Evolutionary conservation across 371 early-diverging fungal species (phyloP), one percentile per base, ranked within the genome.

Genomic region (Saksenaea vasiformis): DNA sequence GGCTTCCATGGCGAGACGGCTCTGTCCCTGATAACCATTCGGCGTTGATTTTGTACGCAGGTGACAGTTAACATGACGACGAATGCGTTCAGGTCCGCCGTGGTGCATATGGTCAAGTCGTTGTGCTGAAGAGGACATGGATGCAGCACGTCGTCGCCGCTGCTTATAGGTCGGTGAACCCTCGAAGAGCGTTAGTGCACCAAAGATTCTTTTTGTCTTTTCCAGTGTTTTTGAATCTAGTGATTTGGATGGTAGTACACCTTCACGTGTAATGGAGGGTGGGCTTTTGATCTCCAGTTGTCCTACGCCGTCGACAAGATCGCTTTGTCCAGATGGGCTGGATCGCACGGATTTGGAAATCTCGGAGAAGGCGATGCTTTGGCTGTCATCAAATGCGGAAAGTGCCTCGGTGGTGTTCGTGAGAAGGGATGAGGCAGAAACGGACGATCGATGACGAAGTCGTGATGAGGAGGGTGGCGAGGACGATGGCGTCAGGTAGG

Each of bases 111-210:
- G 60, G 4, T 44, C 51, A 3, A 31, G 65, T 35, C 37, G 47
- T 55, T 39, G 60, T 61, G 56, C 67, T 5, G 68, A 65, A 10
- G 65, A 70, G 27, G 71, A 72, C 11, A 79, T 76, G 13, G 86
- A 85, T 28, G 82, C 76, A 7, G 86, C 84, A 26, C 87, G 80
- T 72, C 95, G 78, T 54, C 89, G 74, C 34, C 91, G 78, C 65
- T 88, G 88, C 65, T 91, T 91, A 74, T 89, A 89, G 1, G 85
- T 86, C 8, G 89, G 89, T 3, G 89, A 85, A 2, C 89, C 89
- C 43, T 88, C 91, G 73, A 91, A 87, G 15, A 91, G 76, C 4
- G 85, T 79, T 47, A 88, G 74, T 39, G 83, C 75, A 31, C 87
- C 87, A 75, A 86, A 85, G 26, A 87, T 72, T 0, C 73, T 64